Conservation (phyloP, 352 stramenopile genomes). For the Globisporangium paroecandrum region DNA sequence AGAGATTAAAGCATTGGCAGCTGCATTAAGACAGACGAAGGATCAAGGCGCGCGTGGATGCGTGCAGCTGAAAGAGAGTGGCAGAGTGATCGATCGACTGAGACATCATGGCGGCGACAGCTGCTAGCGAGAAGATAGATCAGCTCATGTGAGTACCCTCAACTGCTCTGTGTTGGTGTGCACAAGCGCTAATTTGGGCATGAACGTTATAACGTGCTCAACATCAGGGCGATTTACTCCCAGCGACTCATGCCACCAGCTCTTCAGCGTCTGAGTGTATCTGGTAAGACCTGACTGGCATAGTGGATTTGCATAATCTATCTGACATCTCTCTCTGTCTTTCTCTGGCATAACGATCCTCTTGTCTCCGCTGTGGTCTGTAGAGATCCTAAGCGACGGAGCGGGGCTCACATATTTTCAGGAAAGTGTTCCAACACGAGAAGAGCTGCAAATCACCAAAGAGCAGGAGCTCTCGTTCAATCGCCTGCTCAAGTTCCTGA, state of each 20-base stretch:
- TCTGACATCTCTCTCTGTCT: background rate
- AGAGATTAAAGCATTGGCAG: background rate
- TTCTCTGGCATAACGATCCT: background rate
- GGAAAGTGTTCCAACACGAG: conserved; percentile 26
- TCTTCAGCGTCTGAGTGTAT: conserved; percentile 45
- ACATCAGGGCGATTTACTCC: conserved; percentile 35
- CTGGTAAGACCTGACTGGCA: conserved; percentile 22
- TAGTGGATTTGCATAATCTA: background rate
- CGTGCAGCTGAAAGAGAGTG: background rate
- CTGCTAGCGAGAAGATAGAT: conserved; percentile 45
- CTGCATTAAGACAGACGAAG: background rate
- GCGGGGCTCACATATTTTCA: conserved; percentile 24
- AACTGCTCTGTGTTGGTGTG: background rate
- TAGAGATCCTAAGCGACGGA: conserved; percentile 58
- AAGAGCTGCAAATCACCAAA: conserved; percentile 31
- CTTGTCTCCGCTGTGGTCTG: background rate
- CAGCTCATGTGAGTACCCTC: conserved; percentile 43
- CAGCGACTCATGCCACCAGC: conserved; percentile 40
- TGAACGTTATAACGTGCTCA: background rate
- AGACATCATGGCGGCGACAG: conserved; percentile 32
- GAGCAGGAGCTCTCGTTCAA: conserved; percentile 43
- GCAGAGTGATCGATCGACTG: background rate
- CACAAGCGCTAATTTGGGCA: background rate
- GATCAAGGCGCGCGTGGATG: background rate
- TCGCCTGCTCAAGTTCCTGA: conserved; percentile 49